Evolutionary conservation across 371 early-diverging fungal species (phyloP), one percentile per base, ranked within the genome.

Genomic region (Dentiscutata heterogama): DNA sequence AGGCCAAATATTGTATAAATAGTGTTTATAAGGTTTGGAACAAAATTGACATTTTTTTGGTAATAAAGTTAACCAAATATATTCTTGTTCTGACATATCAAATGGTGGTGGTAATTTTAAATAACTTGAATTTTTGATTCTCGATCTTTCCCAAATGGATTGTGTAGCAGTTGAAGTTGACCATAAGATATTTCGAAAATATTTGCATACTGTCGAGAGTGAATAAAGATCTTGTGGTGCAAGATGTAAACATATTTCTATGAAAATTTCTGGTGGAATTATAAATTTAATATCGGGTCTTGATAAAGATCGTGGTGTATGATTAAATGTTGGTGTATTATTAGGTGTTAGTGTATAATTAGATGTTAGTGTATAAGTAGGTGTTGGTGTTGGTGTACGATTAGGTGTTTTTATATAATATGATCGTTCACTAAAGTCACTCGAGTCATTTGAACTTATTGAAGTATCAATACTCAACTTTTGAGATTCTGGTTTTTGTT

Each of bases 111-210:
- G 22, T 25, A 71, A 71, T 22, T 71, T 50, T 46, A 14, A 14
- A 64, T 64, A 64, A 25, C 3, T 27, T 14, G 27, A 64, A 64
- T 25, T 31, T 27, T 29, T n/a, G 13, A n/a, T 71, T 46, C 71
- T 71, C 22, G 14, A 46, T 7, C 8, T 20, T 71, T 71, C 51
- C 71, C 71, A 71, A 22, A 71, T 71, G 1, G 31, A 25, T 71
- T 71, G 71, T 42, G 71, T 71, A n/a, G 42, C n/a, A 25, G 6
- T n/a, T 22, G 71, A 46, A 31, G 25, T 71, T 46, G 71, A 71
- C 71, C 71, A 71, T 50, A 71, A 71, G 13, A 71, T 50, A 10
- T 39, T 71, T 22, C 71, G 42, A 71, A 71, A 71, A 71, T 71
- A 71, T 71, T 50, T 46, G 31, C 71, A 71, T 50, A 50, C 50